phyloP scores from a whole-genome alignment of 2,329 filamentous ascomycete species.

The Helminthosporium solani region DNA sequence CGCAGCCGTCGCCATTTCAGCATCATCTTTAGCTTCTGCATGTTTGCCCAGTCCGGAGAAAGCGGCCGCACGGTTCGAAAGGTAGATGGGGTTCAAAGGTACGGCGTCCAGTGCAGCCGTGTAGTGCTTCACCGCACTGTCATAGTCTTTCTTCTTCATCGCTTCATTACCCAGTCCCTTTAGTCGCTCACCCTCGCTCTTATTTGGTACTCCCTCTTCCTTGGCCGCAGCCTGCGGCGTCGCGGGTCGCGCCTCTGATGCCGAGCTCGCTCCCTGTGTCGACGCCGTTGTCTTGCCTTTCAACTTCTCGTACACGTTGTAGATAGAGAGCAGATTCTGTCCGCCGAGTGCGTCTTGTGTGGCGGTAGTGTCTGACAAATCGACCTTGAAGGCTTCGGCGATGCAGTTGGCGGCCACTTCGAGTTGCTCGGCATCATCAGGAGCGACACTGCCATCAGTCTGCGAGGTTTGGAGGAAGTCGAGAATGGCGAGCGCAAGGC shows the following conservation, averaged over 20 bases:
- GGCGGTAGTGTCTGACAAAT: conserved; percentile 73
- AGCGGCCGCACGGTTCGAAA: conserved; percentile 94
- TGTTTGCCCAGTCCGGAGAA: conserved; percentile 85
- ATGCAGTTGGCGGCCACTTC: conserved; percentile 96
- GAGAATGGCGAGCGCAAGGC: conserved; percentile 94
- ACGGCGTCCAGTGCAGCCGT: conserved; percentile 78
- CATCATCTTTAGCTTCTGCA: conserved; percentile 79
- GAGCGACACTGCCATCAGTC: conserved; percentile 81
- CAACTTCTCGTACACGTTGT: conserved; percentile 93
- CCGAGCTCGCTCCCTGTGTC: conserved; percentile 45
- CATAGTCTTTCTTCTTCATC: conserved; percentile 93
- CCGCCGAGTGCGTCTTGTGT: conserved; percentile 76
- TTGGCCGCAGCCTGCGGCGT: conserved; percentile 40
- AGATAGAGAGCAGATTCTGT: conserved; percentile 88
- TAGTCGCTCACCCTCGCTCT: conserved; percentile 80
- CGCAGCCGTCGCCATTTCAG: conserved; percentile 82
- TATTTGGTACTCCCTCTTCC: conserved; percentile 54
- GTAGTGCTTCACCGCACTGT: conserved; percentile 79
- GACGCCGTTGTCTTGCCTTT: conserved; percentile 62
- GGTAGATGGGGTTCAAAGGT: conserved; percentile 89
- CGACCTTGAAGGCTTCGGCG: conserved; percentile 90
- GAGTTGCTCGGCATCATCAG: conserved; percentile 89
- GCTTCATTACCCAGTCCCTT: conserved; percentile 92
- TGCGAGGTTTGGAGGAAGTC: conserved; percentile 86
- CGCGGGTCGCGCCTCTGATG: conserved; percentile 45